A percentile compares a stretch with the other conserved stretches of the same genome.
Evolutionary conservation across 371 early-diverging fungal genomes (phyloP).

Genomic region (Saksenaea vasiformis): DNA sequence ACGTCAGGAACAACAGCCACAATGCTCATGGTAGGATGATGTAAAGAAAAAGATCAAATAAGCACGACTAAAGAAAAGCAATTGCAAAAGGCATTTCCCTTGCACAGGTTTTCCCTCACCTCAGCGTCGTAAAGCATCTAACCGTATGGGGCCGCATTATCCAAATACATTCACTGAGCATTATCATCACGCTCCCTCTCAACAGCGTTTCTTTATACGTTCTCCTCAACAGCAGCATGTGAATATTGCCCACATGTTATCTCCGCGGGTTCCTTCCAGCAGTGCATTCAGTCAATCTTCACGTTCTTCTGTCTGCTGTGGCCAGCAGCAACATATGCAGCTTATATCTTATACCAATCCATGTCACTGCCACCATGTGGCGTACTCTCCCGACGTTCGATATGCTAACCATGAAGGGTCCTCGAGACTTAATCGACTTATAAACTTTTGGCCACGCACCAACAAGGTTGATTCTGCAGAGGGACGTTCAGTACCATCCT

Average conservation of each 20-base stretch:
- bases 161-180: background rate
- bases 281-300: background rate
- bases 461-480: background rate
- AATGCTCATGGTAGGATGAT: background rate
- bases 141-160: background rate
- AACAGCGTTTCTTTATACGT: background rate
- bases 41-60: background rate
- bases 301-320: background rate
- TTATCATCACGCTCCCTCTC: background rate
- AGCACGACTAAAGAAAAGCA: background rate
- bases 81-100: background rate
- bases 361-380: background rate
- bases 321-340: constrained; percentile 2
- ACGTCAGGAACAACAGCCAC: background rate
- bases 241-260: constrained; percentile 15
- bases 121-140: background rate
- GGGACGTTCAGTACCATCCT: background rate
- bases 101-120: constrained; percentile 1
- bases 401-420: background rate
- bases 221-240: constrained; percentile 12
- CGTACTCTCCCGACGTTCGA: background rate
- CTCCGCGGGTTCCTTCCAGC: constrained; percentile 15
- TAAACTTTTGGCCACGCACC: constrained; percentile 20
- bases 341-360: background rate
- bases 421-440: constrained; percentile 15